Percentiles rank a stretch among this genome's conserved stretches.
phyloP scores from a whole-genome alignment of 176 grass and related monocot species.

The Bromus sterilis region DNA sequence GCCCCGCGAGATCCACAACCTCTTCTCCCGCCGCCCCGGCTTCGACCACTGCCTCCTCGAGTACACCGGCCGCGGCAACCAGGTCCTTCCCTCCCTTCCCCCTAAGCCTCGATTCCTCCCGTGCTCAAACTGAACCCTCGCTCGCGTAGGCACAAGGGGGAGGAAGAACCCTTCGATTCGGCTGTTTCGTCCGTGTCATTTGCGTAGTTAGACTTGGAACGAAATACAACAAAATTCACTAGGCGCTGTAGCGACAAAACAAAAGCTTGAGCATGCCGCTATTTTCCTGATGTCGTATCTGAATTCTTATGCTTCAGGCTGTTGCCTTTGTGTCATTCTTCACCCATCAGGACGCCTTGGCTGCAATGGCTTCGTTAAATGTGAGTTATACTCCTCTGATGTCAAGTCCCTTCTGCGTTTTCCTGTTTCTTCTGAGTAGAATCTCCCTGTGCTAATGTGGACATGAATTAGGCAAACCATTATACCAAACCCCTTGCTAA shows the following conservation, averaged over 20 bases:
- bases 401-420: neutral
- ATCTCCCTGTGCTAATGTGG: neutral
- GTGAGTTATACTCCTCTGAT: conserved; percentile 26
- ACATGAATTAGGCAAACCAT: neutral
- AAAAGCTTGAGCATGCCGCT: neutral
- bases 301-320: conserved; percentile 37
- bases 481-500: neutral
- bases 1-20: conserved; percentile 86
- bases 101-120: neutral
- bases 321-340: conserved; percentile 91
- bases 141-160: neutral
- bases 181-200: neutral
- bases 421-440: neutral
- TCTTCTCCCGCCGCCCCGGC: conserved; percentile 67
- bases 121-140: neutral
- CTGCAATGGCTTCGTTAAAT: conserved; percentile 65
- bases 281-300: neutral
- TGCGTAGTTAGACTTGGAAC: neutral
- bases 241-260: neutral
- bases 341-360: conserved; percentile 74
- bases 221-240: neutral
- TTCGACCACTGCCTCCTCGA: conserved; percentile 93
- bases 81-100: conserved; percentile 24
- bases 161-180: neutral
- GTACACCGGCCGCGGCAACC: conserved; percentile 81